Evolutionary conservation across 2,329 filamentous ascomycete species (phyloP).

Genomic region (Penicillium sp.): DNA sequence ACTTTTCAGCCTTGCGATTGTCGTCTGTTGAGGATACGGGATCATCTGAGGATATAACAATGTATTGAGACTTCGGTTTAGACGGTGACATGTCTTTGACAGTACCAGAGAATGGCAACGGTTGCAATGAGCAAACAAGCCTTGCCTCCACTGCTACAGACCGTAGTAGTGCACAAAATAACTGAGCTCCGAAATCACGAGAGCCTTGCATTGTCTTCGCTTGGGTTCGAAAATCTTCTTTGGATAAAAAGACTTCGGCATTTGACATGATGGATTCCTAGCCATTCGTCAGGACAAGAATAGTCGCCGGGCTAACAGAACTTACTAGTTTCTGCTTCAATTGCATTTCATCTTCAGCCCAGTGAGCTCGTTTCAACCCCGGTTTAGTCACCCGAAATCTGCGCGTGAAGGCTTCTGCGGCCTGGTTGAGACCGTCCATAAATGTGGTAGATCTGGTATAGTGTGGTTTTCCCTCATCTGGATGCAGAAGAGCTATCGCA

Average conservation of each 20-base stretch:
- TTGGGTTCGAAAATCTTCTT: constrained; percentile 69
- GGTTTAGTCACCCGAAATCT: constrained; percentile 70
- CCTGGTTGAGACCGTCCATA: constrained; percentile 72
- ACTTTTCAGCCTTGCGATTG: constrained; percentile 10
- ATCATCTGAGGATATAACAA: constrained; percentile 39
- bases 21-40: constrained; percentile 33
- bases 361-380: constrained; percentile 69
- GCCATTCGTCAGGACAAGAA: constrained; percentile 16
- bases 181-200: constrained; percentile 81
- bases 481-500: constrained; percentile 66
- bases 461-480: constrained; percentile 65
- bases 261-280: constrained; percentile 60
- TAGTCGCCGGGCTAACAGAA: constrained; percentile 9
- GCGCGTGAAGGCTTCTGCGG: constrained; percentile 64
- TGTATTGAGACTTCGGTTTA: constrained; percentile 40
- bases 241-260: constrained; percentile 67
- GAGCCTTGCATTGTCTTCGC: constrained; percentile 73
- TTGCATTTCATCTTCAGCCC: constrained; percentile 68
- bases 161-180: constrained; percentile 85
- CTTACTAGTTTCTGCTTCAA: constrained; percentile 54
- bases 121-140: constrained; percentile 86
- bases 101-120: constrained; percentile 64
- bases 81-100: constrained; percentile 45
- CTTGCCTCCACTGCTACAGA: constrained; percentile 77
- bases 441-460: constrained; percentile 75